Base-by-base conservation (phyloP, 352 stramenopile species). In the Phytophthora chlamydospora region DNA sequence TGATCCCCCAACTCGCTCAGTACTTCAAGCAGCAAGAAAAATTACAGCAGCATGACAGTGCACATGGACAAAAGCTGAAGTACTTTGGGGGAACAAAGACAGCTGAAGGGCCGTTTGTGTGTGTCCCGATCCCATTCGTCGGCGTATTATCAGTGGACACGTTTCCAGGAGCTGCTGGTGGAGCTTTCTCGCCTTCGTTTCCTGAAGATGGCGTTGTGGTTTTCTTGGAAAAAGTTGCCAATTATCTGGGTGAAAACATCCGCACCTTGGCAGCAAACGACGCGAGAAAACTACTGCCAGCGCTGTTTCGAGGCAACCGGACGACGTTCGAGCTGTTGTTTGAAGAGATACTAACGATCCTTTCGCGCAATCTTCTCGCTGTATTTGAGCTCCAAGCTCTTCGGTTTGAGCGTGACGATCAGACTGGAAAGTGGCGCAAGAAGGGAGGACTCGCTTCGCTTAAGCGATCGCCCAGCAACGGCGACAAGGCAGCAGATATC, bases 41-140 rank as follows among this genome's bases (percentile, higher is more conserved):
- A 16, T 35, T 75, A 32, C 62, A 78, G n/a, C 50, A 78, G 4
- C 50, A 58, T 44, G 36, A 48, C 7, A 42, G 5, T 29, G 33
- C 51, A 17, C 24, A 60, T 11, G 36, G 39, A 7, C 53, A 55
- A 56, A 63, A 58, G 40, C 56, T 89, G 8, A 69, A 68, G 36
- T 63, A 47, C 27, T 80, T 87, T 31, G 50, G 72, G 1, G 32
- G 33, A 1, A 29, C 14, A 1, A 52, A 60, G 0, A 29, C 51
- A 10, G 49, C 36, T 1, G 75, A 82, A 4, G 61, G 64, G 1
- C 45, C 78, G 0, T 92, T 88, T 46, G 68, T 91, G 2, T 90
- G 76, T 17, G 72, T 91, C 4, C 81, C 85, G 8, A 88, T 94
- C 38, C 83, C 85, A 35, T 93, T 80, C 33, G 63, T 92, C 0